These are phyloP conservation scores for Cyclostephanos invisitatus DNA, from an alignment of 108 stramenopile species.

Conservation along the genomic window DNA sequence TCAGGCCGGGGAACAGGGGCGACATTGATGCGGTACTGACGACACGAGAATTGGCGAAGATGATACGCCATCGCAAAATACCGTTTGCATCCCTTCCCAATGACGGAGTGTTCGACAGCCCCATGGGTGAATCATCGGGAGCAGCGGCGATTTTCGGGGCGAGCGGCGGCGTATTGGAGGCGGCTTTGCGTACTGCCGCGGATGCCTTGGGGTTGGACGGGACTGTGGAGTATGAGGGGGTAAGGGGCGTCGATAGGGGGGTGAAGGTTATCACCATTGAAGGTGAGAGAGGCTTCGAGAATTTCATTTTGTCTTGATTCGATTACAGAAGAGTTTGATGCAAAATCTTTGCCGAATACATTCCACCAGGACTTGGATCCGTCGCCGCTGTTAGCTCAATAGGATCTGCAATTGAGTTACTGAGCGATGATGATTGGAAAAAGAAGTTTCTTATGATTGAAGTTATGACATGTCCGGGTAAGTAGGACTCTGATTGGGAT, in stretches of 20 bases:
- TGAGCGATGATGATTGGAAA: slow-evolving; percentile 40
- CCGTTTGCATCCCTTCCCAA: slow-evolving; percentile 34
- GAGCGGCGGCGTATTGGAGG: slow-evolving; percentile 63
- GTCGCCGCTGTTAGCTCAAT: slow-evolving; percentile 53
- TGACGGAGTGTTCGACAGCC: slow-evolving; percentile 40
- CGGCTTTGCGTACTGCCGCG: slow-evolving; percentile 58
- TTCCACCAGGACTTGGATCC: slow-evolving; percentile 30
- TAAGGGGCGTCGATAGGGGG: slow-evolving; percentile 40
- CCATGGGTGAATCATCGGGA: slow-evolving; percentile 56
- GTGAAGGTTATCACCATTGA: slow-evolving; percentile 48
- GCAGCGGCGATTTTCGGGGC: slow-evolving; percentile 59
- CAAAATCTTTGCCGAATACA: background rate
- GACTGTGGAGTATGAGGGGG: slow-evolving; percentile 27
- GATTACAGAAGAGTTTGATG: too few relatives aligned
- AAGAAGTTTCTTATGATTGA: slow-evolving; percentile 52
- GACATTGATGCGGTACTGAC: slow-evolving; percentile 58
- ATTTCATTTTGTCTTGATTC: too few relatives aligned
- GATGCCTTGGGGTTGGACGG: slow-evolving; percentile 39
- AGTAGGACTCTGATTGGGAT: background rate
- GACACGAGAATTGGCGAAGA: slow-evolving; percentile 46
- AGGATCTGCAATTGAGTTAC: slow-evolving; percentile 49
- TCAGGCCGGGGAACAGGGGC: slow-evolving; percentile 36
- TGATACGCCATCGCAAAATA: slow-evolving; percentile 48
- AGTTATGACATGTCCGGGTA: slow-evolving; percentile 58
- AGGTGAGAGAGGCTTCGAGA: background rate